Evolutionary conservation across 1,284 basidiomycete species (phyloP).

Genomic region (Neolentinus lepideus): DNA sequence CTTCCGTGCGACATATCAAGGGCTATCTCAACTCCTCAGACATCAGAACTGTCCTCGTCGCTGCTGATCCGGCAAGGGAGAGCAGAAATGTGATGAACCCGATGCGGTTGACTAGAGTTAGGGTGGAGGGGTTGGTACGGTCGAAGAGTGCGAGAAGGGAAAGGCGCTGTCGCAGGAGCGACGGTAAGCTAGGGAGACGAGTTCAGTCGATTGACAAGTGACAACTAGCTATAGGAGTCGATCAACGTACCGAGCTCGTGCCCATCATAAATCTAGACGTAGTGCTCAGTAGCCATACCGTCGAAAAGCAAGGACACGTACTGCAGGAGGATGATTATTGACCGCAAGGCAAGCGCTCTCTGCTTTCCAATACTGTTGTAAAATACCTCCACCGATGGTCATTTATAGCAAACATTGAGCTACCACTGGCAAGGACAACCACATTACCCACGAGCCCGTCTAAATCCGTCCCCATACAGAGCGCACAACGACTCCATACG

Average conservation of each 20-base stretch:
- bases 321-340: constrained; percentile 41
- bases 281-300: background rate
- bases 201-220: background rate
- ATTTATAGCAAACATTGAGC: background rate
- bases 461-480: constrained; percentile 61
- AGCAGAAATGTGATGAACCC: constrained; percentile 29
- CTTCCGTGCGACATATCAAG: too few species aligned
- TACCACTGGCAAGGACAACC: constrained; percentile 54
- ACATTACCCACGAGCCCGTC: constrained; percentile 46
- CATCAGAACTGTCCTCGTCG: constrained; percentile 65
- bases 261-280: constrained; percentile 23
- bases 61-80: constrained; percentile 55
- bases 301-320: constrained; percentile 8
- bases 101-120: constrained; percentile 12
- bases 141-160: constrained; percentile 11
- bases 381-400: constrained; percentile 38
- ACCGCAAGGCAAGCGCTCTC: constrained; percentile 58
- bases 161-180: constrained; percentile 12
- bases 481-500: too few species aligned
- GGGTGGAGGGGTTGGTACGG: constrained; percentile 10
- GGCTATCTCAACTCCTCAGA: too few species aligned
- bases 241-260: constrained; percentile 17
- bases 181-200: constrained; percentile 8
- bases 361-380: constrained; percentile 59
- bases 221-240: background rate